Base-by-base conservation (phyloP, 176 grass and related monocot species). In the Aegilops longissima region DNA sequence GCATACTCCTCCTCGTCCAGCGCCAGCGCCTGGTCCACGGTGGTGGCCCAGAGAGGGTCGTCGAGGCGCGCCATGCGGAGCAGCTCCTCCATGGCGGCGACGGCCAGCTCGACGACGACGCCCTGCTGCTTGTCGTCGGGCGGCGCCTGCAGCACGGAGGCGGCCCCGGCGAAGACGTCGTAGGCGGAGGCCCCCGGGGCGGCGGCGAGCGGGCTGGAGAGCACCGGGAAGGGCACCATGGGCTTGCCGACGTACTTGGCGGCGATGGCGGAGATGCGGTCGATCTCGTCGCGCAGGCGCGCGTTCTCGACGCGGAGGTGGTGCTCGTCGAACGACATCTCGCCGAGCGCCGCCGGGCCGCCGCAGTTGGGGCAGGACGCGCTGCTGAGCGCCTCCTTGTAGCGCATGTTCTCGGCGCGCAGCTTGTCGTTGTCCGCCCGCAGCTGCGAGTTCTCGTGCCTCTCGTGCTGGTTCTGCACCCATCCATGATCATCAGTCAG, bases 181-280 rank as follows among this genome's bases (percentile, higher is more conserved):
- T 73, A 70, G 10, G 87, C 86, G 56, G 87, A 92, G 8, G 74
- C 77, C 1, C 70, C 91, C 2, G 84, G 79, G 8, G 80, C 88
- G 9, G 82, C 39, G 85, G 87, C 56, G 87, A 40, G 17, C 89
- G 90, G 88, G 76, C 81, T 91, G 51, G 96, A 96, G 14, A 98
- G 89, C 31, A 95, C 89, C 8, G 94, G 94, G 79, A 94, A 96
- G 9, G 92, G 86, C 45, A 92, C 88, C 90, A 96, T 86, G 44
- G 97, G 97, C 87, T 97, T 99, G 66, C 94, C 94, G 1, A 99
- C 94, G 72, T 99, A 99, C 90, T 99, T 99, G 4, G 97, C 97
- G 0, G 97, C 97, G 56, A 99, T 99, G 21, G 92, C 87, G 1
- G 97, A 99, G 83, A 99, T 94, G 83, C 97, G 82, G 84, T 99